A percentile compares a stretch with the other conserved stretches of the same genome.
Conservation (phyloP, 768 basidiomycete genomes). For the Kwoniella bestiolae region DNA sequence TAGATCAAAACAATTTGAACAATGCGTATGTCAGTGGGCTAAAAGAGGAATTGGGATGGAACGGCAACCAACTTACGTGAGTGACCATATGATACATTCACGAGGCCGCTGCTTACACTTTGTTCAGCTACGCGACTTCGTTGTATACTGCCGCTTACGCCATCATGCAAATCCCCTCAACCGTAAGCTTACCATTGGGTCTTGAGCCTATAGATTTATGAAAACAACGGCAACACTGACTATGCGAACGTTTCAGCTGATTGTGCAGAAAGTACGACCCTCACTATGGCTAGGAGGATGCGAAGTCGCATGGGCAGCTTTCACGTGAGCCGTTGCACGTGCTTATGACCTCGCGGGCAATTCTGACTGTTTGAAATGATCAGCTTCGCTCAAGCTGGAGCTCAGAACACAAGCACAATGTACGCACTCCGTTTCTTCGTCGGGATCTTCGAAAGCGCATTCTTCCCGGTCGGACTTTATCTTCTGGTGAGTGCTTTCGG, state of each 20-base stretch:
- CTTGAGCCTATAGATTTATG: background rate
- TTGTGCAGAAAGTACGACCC: slow-evolving; percentile 24
- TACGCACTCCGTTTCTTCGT: slow-evolving; percentile 27
- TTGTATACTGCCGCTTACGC: slow-evolving; percentile 20
- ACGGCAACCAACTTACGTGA: slow-evolving; percentile 22
- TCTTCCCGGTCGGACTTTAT: slow-evolving; percentile 30
- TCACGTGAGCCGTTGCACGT: slow-evolving; percentile 27
- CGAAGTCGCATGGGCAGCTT: slow-evolving; percentile 30
- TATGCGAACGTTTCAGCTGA: too few relatives aligned
- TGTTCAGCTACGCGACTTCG: slow-evolving; percentile 7
- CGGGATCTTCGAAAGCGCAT: slow-evolving; percentile 30
- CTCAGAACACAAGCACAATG: slow-evolving; percentile 27
- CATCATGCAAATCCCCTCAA: slow-evolving; percentile 27
- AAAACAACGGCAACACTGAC: background rate
- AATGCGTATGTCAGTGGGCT: slow-evolving; percentile 20
- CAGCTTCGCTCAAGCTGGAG: slow-evolving; percentile 36
- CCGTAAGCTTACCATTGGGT: background rate
- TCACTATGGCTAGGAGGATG: slow-evolving; percentile 19
- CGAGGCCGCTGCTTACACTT: background rate
- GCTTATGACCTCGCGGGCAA: too few relatives aligned
- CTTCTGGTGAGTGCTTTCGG: slow-evolving; percentile 6
- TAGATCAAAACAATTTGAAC: slow-evolving; percentile 2
- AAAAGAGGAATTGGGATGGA: slow-evolving; percentile 18
- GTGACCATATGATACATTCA: background rate
- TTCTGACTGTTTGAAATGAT: too few relatives aligned